Evolutionary conservation across 108 stramenopile species (phyloP).

Genomic region (Fistulifera solaris): DNA sequence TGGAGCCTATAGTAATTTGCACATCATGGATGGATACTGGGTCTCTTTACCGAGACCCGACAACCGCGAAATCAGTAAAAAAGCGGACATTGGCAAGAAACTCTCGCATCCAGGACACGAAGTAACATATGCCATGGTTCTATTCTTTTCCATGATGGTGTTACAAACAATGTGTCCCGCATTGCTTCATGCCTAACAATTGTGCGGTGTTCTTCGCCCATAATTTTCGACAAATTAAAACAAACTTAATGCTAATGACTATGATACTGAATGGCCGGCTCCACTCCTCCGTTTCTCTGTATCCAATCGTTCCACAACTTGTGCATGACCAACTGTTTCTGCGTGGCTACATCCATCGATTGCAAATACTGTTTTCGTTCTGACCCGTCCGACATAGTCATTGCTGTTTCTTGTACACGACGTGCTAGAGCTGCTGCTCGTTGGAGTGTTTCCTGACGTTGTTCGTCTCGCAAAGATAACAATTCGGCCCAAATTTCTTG

Average conservation of each 20-base stretch:
- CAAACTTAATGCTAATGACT: too few species aligned
- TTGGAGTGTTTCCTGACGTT: background rate
- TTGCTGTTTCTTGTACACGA: background rate
- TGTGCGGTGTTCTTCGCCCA: too few species aligned
- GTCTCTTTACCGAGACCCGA: conserved; percentile 63
- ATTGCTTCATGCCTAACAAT: too few species aligned
- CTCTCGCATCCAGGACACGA: conserved; percentile 71
- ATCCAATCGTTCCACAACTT: background rate
- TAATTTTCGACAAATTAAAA: too few species aligned
- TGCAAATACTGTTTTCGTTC: background rate
- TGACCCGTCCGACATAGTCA: background rate
- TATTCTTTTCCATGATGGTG: conserved; percentile 51
- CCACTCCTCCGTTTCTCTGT: background rate
- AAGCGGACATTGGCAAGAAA: conserved; percentile 55
- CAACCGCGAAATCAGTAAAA: conserved; percentile 45
- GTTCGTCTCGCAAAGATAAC: background rate
- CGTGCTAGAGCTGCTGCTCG: background rate
- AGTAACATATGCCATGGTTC: conserved; percentile 47
- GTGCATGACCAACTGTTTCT: background rate
- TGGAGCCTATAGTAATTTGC: conserved; percentile 5
- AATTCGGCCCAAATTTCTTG: conserved; percentile 1
- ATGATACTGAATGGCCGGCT: background rate
- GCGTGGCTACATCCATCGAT: background rate
- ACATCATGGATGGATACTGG: conserved; percentile 65
- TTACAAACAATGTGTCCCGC: conserved; percentile 18